Percentiles rank a stretch among this genome's conserved stretches.
phyloP scores from a whole-genome alignment of 2,329 filamentous ascomycete genomes.

The Arthroderma sp. region DNA sequence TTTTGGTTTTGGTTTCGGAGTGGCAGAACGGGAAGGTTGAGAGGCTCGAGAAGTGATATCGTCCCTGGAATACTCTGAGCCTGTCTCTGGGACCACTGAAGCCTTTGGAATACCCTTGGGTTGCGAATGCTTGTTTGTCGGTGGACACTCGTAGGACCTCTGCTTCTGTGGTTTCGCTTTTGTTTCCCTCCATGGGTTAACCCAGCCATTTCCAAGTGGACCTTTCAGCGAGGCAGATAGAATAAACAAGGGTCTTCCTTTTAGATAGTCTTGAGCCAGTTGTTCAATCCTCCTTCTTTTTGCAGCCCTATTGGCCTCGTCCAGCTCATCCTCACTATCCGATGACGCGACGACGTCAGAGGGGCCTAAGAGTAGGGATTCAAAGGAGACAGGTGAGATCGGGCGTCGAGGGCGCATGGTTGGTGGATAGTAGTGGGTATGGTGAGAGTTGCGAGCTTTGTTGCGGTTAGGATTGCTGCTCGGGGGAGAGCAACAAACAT shows the following conservation, averaged over 20 bases:
- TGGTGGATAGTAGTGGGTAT: too few relatives aligned
- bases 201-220: conserved; percentile 32
- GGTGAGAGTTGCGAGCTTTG: too few relatives aligned
- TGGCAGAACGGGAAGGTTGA: too few relatives aligned
- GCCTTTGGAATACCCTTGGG: neutral
- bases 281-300: conserved; percentile 32
- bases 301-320: conserved; percentile 18
- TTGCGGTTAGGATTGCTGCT: too few relatives aligned
- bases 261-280: conserved; percentile 28
- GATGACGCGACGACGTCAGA: conserved; percentile 14
- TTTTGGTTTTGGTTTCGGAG: too few relatives aligned
- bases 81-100: neutral
- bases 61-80: too few relatives aligned
- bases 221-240: conserved; percentile 33
- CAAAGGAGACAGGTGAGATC: conserved; percentile 21
- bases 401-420: neutral
- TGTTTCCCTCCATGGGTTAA: conserved; percentile 33
- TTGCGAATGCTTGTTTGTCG: neutral
- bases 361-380: conserved; percentile 18
- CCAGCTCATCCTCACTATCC: conserved; percentile 29
- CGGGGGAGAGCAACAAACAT: too few relatives aligned
- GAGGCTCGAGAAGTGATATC: too few relatives aligned
- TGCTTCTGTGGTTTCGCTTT: neutral
- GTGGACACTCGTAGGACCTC: neutral
- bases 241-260: conserved; percentile 32